Conservation (phyloP, 225 moss, liverwort and hornwort species). For the Pseudisothecium myosuroides region DNA sequence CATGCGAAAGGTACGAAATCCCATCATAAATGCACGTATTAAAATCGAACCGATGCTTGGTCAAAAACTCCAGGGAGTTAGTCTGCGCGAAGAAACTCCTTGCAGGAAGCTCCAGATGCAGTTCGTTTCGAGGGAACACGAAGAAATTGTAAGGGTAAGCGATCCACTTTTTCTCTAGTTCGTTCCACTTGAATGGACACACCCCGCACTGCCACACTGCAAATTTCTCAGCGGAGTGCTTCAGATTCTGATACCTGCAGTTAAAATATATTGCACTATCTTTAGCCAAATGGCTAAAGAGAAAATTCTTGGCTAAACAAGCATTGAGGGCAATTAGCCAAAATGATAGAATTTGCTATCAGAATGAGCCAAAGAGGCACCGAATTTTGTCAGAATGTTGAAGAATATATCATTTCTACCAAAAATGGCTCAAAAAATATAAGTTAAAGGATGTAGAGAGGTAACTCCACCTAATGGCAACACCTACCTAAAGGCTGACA, state of each 20-base stretch:
- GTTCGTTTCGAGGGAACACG: slow-evolving; percentile 72
- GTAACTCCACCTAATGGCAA: not conserved
- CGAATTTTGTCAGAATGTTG: not conserved
- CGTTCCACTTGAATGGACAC: slow-evolving; percentile 85
- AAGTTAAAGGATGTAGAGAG: not conserved
- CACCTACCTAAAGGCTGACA: not conserved
- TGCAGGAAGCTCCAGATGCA: slow-evolving; percentile 52
- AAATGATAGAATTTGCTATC: not conserved
- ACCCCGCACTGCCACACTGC: slow-evolving; percentile 95
- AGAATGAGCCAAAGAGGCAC: not conserved
- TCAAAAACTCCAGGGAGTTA: slow-evolving; percentile 72
- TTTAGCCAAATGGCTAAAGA: not conserved
- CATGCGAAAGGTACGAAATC: slow-evolving; percentile 71
- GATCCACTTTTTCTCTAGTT: slow-evolving; percentile 46
- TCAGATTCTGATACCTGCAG: slow-evolving; percentile 61
- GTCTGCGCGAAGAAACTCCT: slow-evolving; percentile 64
- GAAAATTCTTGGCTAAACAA: not conserved
- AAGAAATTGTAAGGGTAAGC: slow-evolving; percentile 84
- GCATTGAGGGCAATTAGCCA: not conserved
- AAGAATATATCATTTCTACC: not conserved
- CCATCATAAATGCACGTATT: slow-evolving; percentile 80
- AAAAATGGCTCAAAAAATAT: not conserved
- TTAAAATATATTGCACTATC: not conserved
- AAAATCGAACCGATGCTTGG: slow-evolving; percentile 88
- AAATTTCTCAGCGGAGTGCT: slow-evolving; percentile 83